phyloP scores from a whole-genome alignment of 2,329 filamentous ascomycete species.

The Aplosporella prunicola region DNA sequence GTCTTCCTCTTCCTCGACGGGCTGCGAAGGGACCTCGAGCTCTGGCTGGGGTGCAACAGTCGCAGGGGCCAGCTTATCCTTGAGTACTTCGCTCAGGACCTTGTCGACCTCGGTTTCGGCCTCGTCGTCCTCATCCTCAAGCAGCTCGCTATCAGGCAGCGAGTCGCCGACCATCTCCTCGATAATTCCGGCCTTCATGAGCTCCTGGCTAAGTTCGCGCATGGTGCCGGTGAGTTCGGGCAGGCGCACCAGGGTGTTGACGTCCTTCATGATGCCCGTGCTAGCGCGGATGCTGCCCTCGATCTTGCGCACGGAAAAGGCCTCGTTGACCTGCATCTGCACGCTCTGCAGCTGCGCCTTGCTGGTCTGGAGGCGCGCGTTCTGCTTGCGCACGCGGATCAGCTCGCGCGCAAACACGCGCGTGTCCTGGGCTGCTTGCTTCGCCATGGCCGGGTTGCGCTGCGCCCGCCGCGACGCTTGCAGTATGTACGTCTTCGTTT shows the following conservation, averaged over 20 bases:
- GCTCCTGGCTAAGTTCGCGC: constrained; percentile 74
- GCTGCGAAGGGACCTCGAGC: constrained; percentile 43
- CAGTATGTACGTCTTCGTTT: constrained; percentile 72
- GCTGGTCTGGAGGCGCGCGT: constrained; percentile 65
- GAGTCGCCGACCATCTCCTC: constrained; percentile 93
- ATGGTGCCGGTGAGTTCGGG: constrained; percentile 85
- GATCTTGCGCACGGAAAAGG: constrained; percentile 90
- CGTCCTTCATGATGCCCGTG: constrained; percentile 93
- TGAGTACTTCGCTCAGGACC: constrained; percentile 82
- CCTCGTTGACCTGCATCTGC: constrained; percentile 95
- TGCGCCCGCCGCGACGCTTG: constrained; percentile 73
- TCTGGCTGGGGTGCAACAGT: constrained; percentile 44
- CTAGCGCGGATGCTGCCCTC: constrained; percentile 81
- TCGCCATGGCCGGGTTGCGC: constrained; percentile 66
- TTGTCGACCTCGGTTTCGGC: constrained; percentile 74
- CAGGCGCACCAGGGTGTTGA: constrained; percentile 74
- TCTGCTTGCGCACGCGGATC: constrained; percentile 69
- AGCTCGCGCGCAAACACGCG: constrained; percentile 85
- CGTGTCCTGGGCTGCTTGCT: constrained; percentile 72
- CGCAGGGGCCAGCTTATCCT: constrained; percentile 65
- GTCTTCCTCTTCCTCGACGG: constrained; percentile 69
- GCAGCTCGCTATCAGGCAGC: constrained; percentile 58
- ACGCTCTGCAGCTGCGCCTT: constrained; percentile 90
- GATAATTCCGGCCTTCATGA: constrained; percentile 91
- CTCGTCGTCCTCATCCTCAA: constrained; percentile 65